Evolutionary conservation across 257 asterid species (phyloP).

Genomic region (Ocimum tenuiflorum): DNA sequence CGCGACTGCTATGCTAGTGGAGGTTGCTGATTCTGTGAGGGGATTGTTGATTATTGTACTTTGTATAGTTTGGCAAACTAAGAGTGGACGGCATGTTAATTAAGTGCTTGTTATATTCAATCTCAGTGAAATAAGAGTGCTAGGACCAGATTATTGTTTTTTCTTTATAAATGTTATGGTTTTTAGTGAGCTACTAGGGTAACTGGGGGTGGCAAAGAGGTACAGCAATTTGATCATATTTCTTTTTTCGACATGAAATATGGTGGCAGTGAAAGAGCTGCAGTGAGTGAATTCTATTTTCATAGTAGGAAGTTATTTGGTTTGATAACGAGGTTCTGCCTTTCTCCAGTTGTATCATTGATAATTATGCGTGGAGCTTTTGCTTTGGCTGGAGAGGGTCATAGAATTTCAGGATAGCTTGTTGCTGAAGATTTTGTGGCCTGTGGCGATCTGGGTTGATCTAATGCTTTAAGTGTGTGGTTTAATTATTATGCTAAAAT

Average conservation of each 20-base stretch:
- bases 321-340: not conserved
- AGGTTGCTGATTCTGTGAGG: not conserved
- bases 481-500: no score
- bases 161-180: no score
- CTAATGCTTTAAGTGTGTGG: no score
- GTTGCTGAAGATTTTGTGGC: no score
- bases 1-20: not conserved
- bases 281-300: not conserved
- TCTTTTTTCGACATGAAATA: not conserved
- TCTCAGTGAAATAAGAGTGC: not conserved
- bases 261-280: not conserved
- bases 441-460: no score
- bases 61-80: not conserved
- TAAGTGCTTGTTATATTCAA: not conserved
- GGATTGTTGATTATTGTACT: not conserved
- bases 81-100: not conserved
- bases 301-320: not conserved
- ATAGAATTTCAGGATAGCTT: no score
- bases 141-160: not conserved
- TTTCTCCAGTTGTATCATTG: not conserved
- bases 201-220: not conserved
- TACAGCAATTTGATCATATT: not conserved
- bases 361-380: not conserved
- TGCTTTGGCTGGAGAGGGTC: no score
- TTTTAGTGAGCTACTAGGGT: not conserved